phyloP scores from a whole-genome alignment of 345 rosid species.

The Linum usitatissimum region DNA sequence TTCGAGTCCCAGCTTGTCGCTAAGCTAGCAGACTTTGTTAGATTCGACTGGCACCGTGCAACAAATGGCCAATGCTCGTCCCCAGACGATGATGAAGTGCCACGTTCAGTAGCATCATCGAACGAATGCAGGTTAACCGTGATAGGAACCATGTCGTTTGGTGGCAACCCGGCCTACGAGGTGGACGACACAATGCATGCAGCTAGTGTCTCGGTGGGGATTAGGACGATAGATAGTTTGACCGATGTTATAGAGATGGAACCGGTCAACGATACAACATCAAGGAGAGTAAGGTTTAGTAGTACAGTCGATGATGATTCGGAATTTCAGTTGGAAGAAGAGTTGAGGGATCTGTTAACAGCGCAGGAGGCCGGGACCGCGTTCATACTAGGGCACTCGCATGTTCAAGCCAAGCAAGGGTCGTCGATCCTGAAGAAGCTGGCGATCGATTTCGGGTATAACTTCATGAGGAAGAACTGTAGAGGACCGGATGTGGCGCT shows the following conservation, averaged over 20 bases:
- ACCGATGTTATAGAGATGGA: conserved; percentile 28
- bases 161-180: conserved; percentile 41
- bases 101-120: conserved; percentile 38
- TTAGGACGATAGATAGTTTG: conserved; percentile 10
- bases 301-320: neutral
- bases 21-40: conserved; percentile 17
- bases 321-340: conserved; percentile 1
- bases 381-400: conserved; percentile 25
- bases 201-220: neutral
- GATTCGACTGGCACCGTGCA: conserved; percentile 11
- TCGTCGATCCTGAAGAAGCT: conserved; percentile 26
- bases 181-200: conserved; percentile 43
- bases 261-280: conserved; percentile 13
- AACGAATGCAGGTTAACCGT: conserved; percentile 64
- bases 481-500: conserved; percentile 15
- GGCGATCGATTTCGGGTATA: conserved; percentile 25
- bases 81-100: conserved; percentile 11
- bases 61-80: conserved; percentile 6
- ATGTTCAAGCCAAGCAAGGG: conserved; percentile 17
- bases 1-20: conserved; percentile 16
- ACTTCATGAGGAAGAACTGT: conserved; percentile 26
- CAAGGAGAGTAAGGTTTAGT: conserved; percentile 12
- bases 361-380: conserved; percentile 35
- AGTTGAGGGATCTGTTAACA: conserved; percentile 21
- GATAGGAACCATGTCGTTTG: conserved; percentile 47